Evolutionary conservation across 2,329 filamentous ascomycete genomes (phyloP).

Genomic region (Hymenoscyphus infarciens): DNA sequence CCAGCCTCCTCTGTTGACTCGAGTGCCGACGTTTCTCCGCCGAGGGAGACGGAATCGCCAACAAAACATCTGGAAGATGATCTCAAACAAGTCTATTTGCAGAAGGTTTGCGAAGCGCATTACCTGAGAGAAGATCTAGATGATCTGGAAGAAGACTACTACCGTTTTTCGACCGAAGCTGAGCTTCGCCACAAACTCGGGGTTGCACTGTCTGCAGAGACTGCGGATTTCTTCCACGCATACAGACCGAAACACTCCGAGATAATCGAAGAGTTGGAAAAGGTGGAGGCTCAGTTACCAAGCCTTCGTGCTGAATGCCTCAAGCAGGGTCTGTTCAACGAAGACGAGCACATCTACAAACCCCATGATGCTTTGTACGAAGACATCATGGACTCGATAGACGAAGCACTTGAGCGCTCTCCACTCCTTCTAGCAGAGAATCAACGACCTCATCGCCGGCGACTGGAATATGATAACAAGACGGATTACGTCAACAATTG

Average conservation of each 20-base stretch:
- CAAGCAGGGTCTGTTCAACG: slow-evolving; percentile 19
- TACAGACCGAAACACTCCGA: slow-evolving; percentile 21
- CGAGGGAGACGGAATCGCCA: slow-evolving; percentile 8
- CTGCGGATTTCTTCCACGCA: slow-evolving; percentile 18
- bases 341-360: slow-evolving; percentile 23
- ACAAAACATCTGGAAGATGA: slow-evolving; percentile 11
- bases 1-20: slow-evolving; percentile 11
- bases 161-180: slow-evolving; percentile 15
- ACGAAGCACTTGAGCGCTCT: slow-evolving; percentile 23
- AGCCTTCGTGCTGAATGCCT: slow-evolving; percentile 23
- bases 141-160: slow-evolving; percentile 14
- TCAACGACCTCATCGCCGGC: not conserved
- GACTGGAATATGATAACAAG: slow-evolving; percentile 19
- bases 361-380: slow-evolving; percentile 23
- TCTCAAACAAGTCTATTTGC: slow-evolving; percentile 14
- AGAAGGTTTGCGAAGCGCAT: slow-evolving; percentile 10
- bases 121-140: slow-evolving; percentile 16
- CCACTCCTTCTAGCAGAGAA: slow-evolving; percentile 20
- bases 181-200: slow-evolving; percentile 20
- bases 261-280: slow-evolving; percentile 18
- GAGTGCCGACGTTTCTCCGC: slow-evolving; percentile 18
- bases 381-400: slow-evolving; percentile 24
- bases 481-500: slow-evolving; percentile 26
- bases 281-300: slow-evolving; percentile 20
- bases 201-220: slow-evolving; percentile 16